These are phyloP conservation scores for Enterocytospora artemiae DNA, from an alignment of 371 early-diverging fungal genomes.

Conservation along the genomic window DNA sequence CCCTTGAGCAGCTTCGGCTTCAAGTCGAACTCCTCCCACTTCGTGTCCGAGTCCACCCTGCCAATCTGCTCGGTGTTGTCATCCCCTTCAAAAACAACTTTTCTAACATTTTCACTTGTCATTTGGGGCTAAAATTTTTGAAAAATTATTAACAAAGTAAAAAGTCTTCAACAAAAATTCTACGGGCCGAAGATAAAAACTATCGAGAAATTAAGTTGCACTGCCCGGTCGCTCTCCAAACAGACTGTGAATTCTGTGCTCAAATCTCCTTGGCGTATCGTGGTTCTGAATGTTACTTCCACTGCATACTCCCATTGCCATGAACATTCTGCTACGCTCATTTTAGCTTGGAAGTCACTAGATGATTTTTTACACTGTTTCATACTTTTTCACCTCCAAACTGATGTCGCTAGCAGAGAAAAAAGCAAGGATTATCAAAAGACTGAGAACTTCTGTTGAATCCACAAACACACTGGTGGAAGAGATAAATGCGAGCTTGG, in stretches of 20 bases:
- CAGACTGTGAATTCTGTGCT: too few species aligned
- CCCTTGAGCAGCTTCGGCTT: conserved; percentile 89
- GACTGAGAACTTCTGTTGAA: conserved; percentile 30
- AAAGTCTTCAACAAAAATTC: too few species aligned
- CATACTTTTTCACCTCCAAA: too few species aligned
- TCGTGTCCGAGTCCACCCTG: conserved; percentile 42
- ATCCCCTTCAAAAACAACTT: conserved; percentile 41
- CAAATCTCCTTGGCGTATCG: too few species aligned
- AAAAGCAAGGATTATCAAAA: conserved; percentile 21
- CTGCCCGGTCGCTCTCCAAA: too few species aligned
- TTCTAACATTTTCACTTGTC: conserved; percentile 29
- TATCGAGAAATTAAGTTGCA: too few species aligned
- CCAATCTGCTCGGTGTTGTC: neutral
- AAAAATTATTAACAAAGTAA: neutral
- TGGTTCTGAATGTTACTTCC: too few species aligned
- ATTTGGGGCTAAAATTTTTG: conserved; percentile 28
- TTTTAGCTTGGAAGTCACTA: too few species aligned
- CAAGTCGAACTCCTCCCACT: conserved; percentile 87
- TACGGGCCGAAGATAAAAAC: too few species aligned
- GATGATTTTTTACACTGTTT: too few species aligned
- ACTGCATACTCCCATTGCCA: too few species aligned
- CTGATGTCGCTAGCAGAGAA: conserved; percentile 28
- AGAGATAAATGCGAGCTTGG: conserved; percentile 28
- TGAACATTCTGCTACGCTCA: too few species aligned
- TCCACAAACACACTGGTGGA: neutral